These are phyloP conservation scores for Phellopilus nigrolimitatus DNA, from an alignment of 1,284 basidiomycete genomes.

Conservation along the genomic window DNA sequence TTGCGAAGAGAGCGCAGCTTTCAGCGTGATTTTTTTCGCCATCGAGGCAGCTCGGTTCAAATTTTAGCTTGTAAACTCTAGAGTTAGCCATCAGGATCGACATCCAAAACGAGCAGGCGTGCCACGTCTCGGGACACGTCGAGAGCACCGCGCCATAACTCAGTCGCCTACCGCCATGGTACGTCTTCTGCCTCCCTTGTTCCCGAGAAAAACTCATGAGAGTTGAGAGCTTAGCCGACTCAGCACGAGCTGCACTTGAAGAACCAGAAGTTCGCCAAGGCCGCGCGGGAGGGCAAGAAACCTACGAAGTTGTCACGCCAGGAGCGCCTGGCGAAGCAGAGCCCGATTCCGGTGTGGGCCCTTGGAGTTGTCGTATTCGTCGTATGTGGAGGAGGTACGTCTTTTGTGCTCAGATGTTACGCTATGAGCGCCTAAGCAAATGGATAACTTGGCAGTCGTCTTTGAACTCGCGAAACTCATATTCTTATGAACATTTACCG, in stretches of 20 bases:
- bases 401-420: too few relatives aligned
- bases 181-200: not conserved
- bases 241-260: conserved; percentile 75
- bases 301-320: conserved; percentile 65
- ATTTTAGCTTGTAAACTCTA: too few relatives aligned
- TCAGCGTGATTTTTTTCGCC: conserved; percentile 51
- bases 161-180: conserved; percentile 29
- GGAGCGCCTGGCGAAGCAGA: conserved; percentile 62
- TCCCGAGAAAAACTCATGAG: not conserved
- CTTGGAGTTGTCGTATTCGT: conserved; percentile 66
- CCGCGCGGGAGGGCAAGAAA: conserved; percentile 68
- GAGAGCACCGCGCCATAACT: not conserved
- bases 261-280: conserved; percentile 72
- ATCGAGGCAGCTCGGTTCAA: too few relatives aligned
- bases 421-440: too few relatives aligned
- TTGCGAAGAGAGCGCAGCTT: conserved; percentile 60
- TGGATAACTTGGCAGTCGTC: conserved; percentile 42
- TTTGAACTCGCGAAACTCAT: conserved; percentile 65
- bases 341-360: conserved; percentile 67
- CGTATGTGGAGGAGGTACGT: conserved; percentile 69
- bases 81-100: too few relatives aligned
- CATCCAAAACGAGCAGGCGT: not conserved
- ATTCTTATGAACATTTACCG: conserved; percentile 45
- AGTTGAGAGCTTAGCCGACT: conserved; percentile 33
- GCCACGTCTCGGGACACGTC: conserved; percentile 18